phyloP scores from a whole-genome alignment of 305 asterid genomes.

The Rubia tinctorum region DNA sequence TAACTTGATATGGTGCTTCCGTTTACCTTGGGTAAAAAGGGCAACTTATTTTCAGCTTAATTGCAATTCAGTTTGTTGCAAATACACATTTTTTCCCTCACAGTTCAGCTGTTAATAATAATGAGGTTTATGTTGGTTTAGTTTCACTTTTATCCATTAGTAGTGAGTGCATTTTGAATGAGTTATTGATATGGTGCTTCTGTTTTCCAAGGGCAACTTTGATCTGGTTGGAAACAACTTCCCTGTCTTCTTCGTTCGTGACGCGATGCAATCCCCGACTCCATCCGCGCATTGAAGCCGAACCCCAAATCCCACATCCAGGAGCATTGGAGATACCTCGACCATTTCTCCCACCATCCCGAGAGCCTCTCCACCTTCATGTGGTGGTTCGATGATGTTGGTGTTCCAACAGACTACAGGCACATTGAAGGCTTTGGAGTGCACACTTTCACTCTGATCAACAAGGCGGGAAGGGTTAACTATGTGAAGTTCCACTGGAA shows the following conservation, averaged over 20 bases:
- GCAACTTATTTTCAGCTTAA: no score
- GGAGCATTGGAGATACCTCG: slow-evolving; percentile 87
- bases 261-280: slow-evolving; percentile 88
- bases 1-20: not conserved
- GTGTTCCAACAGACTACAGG: slow-evolving; percentile 89
- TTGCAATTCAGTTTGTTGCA: no score
- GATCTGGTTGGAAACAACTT: slow-evolving; percentile 96
- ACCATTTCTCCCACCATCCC: slow-evolving; percentile 88
- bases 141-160: not conserved
- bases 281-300: slow-evolving; percentile 84
- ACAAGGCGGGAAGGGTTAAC: slow-evolving; percentile 77
- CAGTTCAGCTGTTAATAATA: no score
- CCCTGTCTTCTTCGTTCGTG: slow-evolving; percentile 84
- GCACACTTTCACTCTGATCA: slow-evolving; percentile 72
- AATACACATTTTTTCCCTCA: no score
- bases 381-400: slow-evolving; percentile 80
- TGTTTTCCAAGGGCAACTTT: slow-evolving; percentile 61
- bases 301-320: slow-evolving; percentile 95
- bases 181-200: not conserved
- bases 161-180: not conserved
- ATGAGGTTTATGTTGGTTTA: no score
- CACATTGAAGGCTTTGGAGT: slow-evolving; percentile 97
- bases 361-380: slow-evolving; percentile 82
- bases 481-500: slow-evolving; percentile 95
- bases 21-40: not conserved